Base-by-base conservation (phyloP, 768 basidiomycete genomes). In the Trametes punicea region DNA sequence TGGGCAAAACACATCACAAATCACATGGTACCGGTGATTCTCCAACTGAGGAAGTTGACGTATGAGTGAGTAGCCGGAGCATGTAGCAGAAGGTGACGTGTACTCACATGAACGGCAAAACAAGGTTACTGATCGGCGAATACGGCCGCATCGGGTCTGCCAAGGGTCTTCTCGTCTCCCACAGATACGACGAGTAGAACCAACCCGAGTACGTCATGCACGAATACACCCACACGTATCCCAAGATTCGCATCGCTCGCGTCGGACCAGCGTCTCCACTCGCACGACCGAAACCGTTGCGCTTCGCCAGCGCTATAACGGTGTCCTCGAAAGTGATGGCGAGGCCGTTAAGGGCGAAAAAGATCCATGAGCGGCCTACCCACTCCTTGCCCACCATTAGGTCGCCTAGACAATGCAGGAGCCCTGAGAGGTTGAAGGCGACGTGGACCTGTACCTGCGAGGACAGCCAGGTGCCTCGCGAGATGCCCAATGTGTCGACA, bases 381-480 rank as follows among this genome's bases (percentile, higher is more conserved):
- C 33, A 29, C 26, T 16, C 33, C 34, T 6, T 18, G 40, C 45
- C 44, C 23, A 65, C 29, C 64, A 63, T 61, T 26, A 46, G 25
- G 46, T 65, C 64, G 30, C 64, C 64, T 21, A 40, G 16, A 25
- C 51, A 34, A 46, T 65, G 62, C 18, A 57, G 31, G 26, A 62
- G 34, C 9, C 55, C 62, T 8, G 62, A 62, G 13, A 59, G 39
- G 21, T 31, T 26, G 61, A 65, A 65, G 36, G 53, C 64, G 47
- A 58, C 49, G 50, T 62, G 41, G 38, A 65, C 51, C 51, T 65
- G 64, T 16, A 50, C 49, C 18, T 59, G 61, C 6, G 64, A 61
- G 31, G 62, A 62, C 27, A 52, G 44, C 47, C 54, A 55, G 15
- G 60, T 57, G 6, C 62, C 60, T 2, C 52, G 55, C 15, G 30